phyloP scores from a whole-genome alignment of 305 asterid species.

The Fraxinus baroniana region DNA sequence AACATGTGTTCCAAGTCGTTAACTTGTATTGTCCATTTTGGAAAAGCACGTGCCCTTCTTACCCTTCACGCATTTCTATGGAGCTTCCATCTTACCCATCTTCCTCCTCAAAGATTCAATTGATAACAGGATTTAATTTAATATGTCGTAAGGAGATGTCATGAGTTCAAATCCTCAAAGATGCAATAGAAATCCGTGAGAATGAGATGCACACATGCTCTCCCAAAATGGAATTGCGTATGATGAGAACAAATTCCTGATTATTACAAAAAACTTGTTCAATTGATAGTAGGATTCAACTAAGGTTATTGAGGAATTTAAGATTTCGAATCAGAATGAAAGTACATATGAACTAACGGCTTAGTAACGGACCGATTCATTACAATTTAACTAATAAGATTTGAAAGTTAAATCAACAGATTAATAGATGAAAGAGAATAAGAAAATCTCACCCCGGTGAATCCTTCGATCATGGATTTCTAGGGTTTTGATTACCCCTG shows the following conservation, averaged over 20 bases:
- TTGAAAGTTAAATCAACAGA: not conserved
- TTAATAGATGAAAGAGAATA: not conserved
- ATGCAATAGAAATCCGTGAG: not conserved
- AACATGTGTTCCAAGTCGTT: not conserved
- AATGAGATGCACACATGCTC: not conserved
- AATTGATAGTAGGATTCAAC: not conserved
- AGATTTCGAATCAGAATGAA: not conserved
- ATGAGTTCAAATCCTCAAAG: not conserved
- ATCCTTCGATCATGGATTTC: not conserved
- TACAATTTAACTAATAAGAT: not conserved
- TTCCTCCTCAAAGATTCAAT: not conserved
- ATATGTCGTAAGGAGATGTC: not conserved
- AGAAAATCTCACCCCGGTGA: not conserved
- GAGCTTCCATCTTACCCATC: not conserved
- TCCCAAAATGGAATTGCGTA: not conserved
- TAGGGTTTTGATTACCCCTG: not conserved
- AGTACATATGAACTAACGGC: not conserved
- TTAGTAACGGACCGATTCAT: not conserved
- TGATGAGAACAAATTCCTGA: not conserved
- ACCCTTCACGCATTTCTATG: too few relatives aligned
- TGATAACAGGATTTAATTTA: not conserved
- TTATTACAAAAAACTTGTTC: not conserved
- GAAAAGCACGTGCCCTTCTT: not conserved
- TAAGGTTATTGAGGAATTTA: not conserved
- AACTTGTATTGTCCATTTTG: not conserved